Evolutionary conservation across 2,329 filamentous ascomycete genomes (phyloP), one percentile per base, ranked within the genome.

Genomic region (Dactylellina haptotyla): DNA sequence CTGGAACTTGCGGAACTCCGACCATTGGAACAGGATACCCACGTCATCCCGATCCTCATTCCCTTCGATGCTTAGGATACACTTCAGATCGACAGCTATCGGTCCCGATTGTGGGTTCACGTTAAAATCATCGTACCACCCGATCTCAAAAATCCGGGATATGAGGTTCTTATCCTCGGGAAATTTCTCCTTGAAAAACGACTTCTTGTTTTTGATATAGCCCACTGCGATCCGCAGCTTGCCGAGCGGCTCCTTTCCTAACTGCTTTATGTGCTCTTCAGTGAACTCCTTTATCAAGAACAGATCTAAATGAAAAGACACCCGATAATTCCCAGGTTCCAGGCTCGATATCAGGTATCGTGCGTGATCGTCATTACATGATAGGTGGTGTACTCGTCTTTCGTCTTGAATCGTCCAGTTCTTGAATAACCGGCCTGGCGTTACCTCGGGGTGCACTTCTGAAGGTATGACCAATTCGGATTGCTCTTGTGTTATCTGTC

Each of bases 1-100:
- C 46, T 65, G 51, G 25, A 72, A 65, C 18, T 53, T 63, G 26
- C 53, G 65, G 26, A 72, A 72, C 26, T 61, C 59, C 16, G 59
- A 59, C 67, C 67, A 72, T 16, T 72, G 67, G 30, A 72, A 72
- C 9, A 65, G n/a, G 18, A 72, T 58, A 4, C 67, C 67, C 4
- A 72, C 16, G 34, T 72, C 67, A 41, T 72, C 67, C 51, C 67
- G 57, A 32, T 72, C 53, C 34, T 53, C 20, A 14, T 34, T 53
- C 4, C 67, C 67, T 1, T 65, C 59, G 6, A 72, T 46, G 3
- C 25, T 56, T 8, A 72, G 48, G 12, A 72, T 72, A 32, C 67
- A 72, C 26, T 72, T 72, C 67, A 72, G 43, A 9, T 54, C 20
- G 1, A 72, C 61, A n/a, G 41, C n/a, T 2, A 28, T 59, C 3